Evolutionary conservation across 495 filamentous ascomycete species (phyloP), one percentile per base, ranked within the genome.

Genomic region (Xylaria flabelliformis): DNA sequence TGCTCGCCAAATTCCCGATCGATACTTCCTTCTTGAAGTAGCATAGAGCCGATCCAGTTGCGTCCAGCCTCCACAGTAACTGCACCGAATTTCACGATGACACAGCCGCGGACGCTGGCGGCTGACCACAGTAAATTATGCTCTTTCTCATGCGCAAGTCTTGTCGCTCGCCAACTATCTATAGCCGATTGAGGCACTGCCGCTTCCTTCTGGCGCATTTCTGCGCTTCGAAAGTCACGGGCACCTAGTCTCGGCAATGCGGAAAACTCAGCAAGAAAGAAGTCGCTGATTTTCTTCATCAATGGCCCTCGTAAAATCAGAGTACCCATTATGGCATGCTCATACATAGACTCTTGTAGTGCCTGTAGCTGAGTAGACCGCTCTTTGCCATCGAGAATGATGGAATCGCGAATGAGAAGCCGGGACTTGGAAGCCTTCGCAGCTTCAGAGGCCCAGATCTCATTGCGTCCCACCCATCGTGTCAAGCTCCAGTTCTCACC

Each of bases 401-500:
- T 81, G 6, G 92, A 90, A 80, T 99, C 96, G 21, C 96, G 85
- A 3, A 98, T 85, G 19, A 98, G 80, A 58, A 99, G 85, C 64
- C 90, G 87, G 56, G 79, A 84, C 72, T 84, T 83, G 1, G 67
- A 75, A 42, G 69, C 24, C 19, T 46, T 34, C 0, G 48, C 55
- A 29, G 74, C 74, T 1, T 69, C 72, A 12, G 67, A 46, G 55
- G 84, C 80, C 91, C 92, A 97, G 9, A 98, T 86, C 80, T 99
- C 96, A 77, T 97, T 98, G 75, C 91, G 85, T 7, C 93, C 93
- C 68, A 84, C 85, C 89, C 97, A 98, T 46, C 85, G 82, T 21
- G 83, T 80, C 67, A 97, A 89, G 75, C 90, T 90, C 96, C 96
- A 99, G 69, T 91, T 86, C 84, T 99, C 96, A n/a, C 94, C 94